Evolutionary conservation across 75 land plant genomes (phyloP), one percentile per base, ranked within the genome.

Genomic region (Pinus taeda): DNA sequence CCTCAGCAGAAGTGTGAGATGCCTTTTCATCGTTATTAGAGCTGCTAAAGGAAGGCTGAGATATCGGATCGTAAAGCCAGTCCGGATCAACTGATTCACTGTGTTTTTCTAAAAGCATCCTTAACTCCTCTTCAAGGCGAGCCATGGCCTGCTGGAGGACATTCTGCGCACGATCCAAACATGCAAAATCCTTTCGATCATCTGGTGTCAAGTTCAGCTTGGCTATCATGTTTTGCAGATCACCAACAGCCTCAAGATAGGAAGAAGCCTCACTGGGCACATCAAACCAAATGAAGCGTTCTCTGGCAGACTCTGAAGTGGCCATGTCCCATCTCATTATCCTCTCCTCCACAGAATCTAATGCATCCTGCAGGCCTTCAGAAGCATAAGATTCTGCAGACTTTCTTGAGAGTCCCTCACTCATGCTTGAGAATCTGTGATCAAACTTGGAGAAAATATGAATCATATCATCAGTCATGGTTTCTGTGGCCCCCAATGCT

Each of bases 401-500:
- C 76, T 84, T 81, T 59, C 83, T 85, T 29, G 88, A 70, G 60
- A 88, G 36, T 66, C 82, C 82, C 80, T 84, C 88, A 60, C 62
- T 21, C 62, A 60, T 60, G 74, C 81, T 82, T 58, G 92, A 88
- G 80, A 94, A 84, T 4, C 97, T 78, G 58, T 85, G 81, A 79
- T 95, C 95, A 78, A 89, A 90, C 74, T 75, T 85, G 77, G 98
- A 92, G 78, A 95, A 85, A 57, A 92, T 86, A 67, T 90, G 79
- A 53, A 95, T 79, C 79, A 95, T 92, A 78, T 95, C 95, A 56
- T 95, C 98, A 24, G 91, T 85, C 88, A 87, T 90, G 56, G 94
- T 73, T 4, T 90, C 91, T 49, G 85, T 77, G 55, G 85, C 83
- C 69, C 95, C 98, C 59, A 95, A 79, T 26, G 88, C 84, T 71